phyloP scores from a whole-genome alignment of 208 protist species.

The Leishmania tropica region DNA sequence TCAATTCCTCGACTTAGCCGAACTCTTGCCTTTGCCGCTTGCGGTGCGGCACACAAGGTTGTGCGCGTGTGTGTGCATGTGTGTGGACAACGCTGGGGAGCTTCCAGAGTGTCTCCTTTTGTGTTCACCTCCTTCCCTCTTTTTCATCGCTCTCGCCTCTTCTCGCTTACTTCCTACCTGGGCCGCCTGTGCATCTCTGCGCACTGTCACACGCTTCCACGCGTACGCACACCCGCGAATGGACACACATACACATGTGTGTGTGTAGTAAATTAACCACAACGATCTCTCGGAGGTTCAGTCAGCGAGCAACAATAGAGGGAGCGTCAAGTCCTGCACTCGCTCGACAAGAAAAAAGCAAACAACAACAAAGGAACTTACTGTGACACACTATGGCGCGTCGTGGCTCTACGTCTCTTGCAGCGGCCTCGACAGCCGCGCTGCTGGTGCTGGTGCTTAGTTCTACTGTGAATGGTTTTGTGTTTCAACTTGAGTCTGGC shows the following conservation, averaged over 20 bases:
- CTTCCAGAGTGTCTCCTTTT: background rate
- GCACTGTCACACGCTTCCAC: background rate
- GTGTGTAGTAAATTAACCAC: background rate
- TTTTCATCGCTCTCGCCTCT: background rate
- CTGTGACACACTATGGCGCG: background rate
- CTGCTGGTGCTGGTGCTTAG: slow-evolving; percentile 6
- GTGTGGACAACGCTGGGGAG: background rate
- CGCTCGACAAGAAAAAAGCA: background rate
- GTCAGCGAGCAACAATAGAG: background rate
- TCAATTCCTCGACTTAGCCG: background rate
- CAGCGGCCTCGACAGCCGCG: background rate
- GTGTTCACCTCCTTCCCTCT: background rate
- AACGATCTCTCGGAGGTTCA: background rate
- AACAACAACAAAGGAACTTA: background rate
- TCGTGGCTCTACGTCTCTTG: background rate
- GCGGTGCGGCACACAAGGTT: background rate
- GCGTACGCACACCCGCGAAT: background rate
- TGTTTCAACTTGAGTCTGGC: slow-evolving; percentile 65
- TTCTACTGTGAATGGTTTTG: slow-evolving; percentile 22
- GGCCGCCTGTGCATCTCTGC: background rate
- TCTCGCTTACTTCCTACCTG: background rate
- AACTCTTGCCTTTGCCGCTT: background rate
- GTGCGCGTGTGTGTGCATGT: background rate
- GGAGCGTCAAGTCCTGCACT: background rate
- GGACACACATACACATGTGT: background rate